phyloP scores from a whole-genome alignment of 192 early-diverging fungal genomes.

The Mortierella antarctica region DNA sequence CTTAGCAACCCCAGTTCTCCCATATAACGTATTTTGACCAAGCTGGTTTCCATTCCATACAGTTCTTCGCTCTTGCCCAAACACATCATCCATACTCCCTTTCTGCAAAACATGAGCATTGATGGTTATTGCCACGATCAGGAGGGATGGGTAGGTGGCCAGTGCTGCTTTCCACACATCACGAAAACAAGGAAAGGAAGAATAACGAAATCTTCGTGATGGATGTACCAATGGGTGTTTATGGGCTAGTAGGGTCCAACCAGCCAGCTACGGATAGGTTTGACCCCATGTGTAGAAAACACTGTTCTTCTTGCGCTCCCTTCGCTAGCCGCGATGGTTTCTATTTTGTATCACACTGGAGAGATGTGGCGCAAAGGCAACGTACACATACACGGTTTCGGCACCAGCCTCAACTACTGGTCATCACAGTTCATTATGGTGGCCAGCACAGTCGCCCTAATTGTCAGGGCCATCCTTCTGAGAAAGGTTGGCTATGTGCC shows the following conservation, averaged over 20 bases:
- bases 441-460: conserved; percentile 16
- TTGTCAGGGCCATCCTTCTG: conserved; percentile 29
- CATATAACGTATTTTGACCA: too few species aligned
- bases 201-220: too few species aligned
- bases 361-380: conserved; percentile 24
- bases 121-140: conserved; percentile 20
- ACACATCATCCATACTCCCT: too few species aligned
- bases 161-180: not conserved
- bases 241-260: conserved; percentile 50
- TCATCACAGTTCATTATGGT: conserved; percentile 40
- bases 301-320: conserved; percentile 35
- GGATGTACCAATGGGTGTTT: too few species aligned
- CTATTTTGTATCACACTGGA: not conserved
- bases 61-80: too few species aligned
- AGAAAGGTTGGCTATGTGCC: conserved; percentile 10
- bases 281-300: conserved; percentile 44
- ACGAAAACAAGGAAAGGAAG: too few species aligned
- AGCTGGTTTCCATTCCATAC: too few species aligned
- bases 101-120: too few species aligned
- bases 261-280: conserved; percentile 6
- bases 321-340: conserved; percentile 21
- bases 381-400: conserved; percentile 22
- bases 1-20: too few species aligned
- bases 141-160: conserved; percentile 33
- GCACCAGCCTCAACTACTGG: conserved; percentile 47